phyloP scores from a whole-genome alignment of 805 yeast species.

The Candida montana region DNA sequence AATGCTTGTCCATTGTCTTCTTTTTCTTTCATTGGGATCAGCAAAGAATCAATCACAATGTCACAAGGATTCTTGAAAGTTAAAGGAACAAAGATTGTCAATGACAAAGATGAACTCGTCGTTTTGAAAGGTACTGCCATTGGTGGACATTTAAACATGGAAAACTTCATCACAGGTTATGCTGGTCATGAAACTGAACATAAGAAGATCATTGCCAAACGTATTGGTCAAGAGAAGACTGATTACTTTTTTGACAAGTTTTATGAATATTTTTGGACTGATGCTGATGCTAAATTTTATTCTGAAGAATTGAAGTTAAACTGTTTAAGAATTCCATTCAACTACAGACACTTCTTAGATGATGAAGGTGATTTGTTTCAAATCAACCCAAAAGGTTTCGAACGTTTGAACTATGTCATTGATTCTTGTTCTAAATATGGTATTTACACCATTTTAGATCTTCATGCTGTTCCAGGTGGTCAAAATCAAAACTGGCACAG shows the following conservation, averaged over 20 bases:
- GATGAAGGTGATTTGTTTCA: slow-evolving; percentile 38
- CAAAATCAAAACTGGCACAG: slow-evolving; percentile 53
- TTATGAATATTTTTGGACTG: slow-evolving; percentile 51
- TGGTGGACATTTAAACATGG: slow-evolving; percentile 51
- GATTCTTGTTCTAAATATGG: slow-evolving; percentile 41
- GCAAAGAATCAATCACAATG: too few relatives aligned
- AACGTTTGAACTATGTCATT: slow-evolving; percentile 37
- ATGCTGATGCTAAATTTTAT: slow-evolving; percentile 42
- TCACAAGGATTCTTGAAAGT: slow-evolving; percentile 32
- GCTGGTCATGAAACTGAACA: slow-evolving; percentile 52
- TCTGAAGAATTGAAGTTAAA: slow-evolving; percentile 35
- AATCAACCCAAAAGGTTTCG: slow-evolving; percentile 41
- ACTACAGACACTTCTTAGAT: slow-evolving; percentile 44
- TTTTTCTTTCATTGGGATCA: too few relatives aligned
- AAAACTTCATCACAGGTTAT: slow-evolving; percentile 50
- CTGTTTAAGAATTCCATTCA: slow-evolving; percentile 46
- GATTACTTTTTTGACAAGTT: slow-evolving; percentile 46
- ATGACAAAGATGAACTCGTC: slow-evolving; percentile 32
- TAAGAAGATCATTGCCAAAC: slow-evolving; percentile 33
- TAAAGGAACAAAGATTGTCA: slow-evolving; percentile 44
- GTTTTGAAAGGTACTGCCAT: slow-evolving; percentile 44
- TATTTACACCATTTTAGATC: slow-evolving; percentile 43
- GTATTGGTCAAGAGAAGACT: slow-evolving; percentile 42
- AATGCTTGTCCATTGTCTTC: too few relatives aligned
- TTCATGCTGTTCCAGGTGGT: slow-evolving; percentile 49